A percentile compares a stretch with the other conserved stretches of the same genome.
These are phyloP conservation scores for Thelonectria rubi DNA, from an alignment of 2,329 filamentous ascomycete genomes.

Conservation along the genomic window DNA sequence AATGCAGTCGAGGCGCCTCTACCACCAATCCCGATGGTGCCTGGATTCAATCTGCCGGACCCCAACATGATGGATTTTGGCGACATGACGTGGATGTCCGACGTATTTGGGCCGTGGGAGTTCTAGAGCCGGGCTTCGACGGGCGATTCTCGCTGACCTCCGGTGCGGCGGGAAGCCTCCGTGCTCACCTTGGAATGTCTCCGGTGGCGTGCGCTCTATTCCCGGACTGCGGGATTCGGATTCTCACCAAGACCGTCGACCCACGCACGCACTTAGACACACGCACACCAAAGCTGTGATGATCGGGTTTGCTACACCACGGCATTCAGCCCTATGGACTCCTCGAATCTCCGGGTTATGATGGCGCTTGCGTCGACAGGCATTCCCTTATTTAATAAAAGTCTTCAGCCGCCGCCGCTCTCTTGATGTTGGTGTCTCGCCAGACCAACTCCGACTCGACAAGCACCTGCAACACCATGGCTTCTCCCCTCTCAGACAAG, in stretches of 20 bases:
- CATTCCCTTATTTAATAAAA: slow-evolving; percentile 20
- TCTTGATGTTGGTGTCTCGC: not conserved
- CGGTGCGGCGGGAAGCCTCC: not conserved
- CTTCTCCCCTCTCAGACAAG: slow-evolving; percentile 12
- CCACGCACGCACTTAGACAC: not conserved
- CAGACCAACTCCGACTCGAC: not conserved
- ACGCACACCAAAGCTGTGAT: not conserved
- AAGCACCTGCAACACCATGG: slow-evolving; percentile 4
- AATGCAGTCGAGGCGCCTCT: slow-evolving; percentile 17
- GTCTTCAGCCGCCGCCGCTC: slow-evolving; percentile 19
- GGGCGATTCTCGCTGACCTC: not conserved
- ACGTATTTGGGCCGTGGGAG: slow-evolving; percentile 51
- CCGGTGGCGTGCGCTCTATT: slow-evolving; percentile 3
- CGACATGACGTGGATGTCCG: slow-evolving; percentile 51
- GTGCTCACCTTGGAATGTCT: no score
- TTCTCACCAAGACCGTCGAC: slow-evolving; percentile 12
- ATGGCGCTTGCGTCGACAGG: slow-evolving; percentile 8
- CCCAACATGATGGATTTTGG: slow-evolving; percentile 45
- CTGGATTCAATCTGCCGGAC: slow-evolving; percentile 35
- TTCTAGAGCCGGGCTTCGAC: slow-evolving; percentile 31
- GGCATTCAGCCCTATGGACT: slow-evolving; percentile 19
- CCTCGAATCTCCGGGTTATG: slow-evolving; percentile 17
- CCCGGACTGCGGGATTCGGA: slow-evolving; percentile 21
- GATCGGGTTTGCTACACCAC: slow-evolving; percentile 14
- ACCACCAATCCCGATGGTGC: slow-evolving; percentile 20